These are phyloP conservation scores for Podila verticillata DNA, from an alignment of 192 early-diverging fungal genomes.

Conservation along the genomic window DNA sequence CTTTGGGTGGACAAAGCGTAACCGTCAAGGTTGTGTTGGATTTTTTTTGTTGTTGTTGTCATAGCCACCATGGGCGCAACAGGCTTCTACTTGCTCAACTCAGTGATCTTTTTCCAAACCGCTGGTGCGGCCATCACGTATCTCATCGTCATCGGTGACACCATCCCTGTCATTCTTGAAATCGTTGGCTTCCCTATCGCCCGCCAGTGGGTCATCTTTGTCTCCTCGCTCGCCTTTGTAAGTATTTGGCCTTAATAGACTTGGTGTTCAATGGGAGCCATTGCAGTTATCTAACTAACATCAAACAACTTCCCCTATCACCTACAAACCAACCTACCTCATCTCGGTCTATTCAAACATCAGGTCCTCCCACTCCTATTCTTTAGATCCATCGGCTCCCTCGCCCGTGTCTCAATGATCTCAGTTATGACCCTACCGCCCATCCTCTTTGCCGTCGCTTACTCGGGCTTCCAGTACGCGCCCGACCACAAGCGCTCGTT, in stretches of 20 bases:
- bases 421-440: conserved; percentile 69
- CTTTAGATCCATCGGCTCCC: conserved; percentile 67
- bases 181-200: conserved; percentile 33
- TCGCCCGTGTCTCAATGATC: conserved; percentile 62
- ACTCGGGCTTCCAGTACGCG: conserved; percentile 64
- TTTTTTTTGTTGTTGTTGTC: not conserved
- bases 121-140: conserved; percentile 73
- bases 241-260: conserved; percentile 4
- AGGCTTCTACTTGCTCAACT: conserved; percentile 62
- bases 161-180: conserved; percentile 53
- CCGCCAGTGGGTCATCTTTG: conserved; percentile 49
- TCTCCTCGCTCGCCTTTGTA: conserved; percentile 54
- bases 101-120: conserved; percentile 66
- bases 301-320: too few species aligned
- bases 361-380: conserved; percentile 71
- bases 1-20: too few species aligned
- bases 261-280: not conserved
- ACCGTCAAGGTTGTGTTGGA: too few species aligned
- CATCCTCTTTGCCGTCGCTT: conserved; percentile 67
- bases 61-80: conserved; percentile 57
- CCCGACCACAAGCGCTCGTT: conserved; percentile 61
- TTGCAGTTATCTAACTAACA: too few species aligned
- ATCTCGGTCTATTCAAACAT: not conserved
- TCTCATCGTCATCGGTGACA: conserved; percentile 63
- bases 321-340: too few species aligned